These are phyloP conservation scores for Boletales sp. DNA, from an alignment of 768 basidiomycete genomes.

Conservation along the genomic window DNA sequence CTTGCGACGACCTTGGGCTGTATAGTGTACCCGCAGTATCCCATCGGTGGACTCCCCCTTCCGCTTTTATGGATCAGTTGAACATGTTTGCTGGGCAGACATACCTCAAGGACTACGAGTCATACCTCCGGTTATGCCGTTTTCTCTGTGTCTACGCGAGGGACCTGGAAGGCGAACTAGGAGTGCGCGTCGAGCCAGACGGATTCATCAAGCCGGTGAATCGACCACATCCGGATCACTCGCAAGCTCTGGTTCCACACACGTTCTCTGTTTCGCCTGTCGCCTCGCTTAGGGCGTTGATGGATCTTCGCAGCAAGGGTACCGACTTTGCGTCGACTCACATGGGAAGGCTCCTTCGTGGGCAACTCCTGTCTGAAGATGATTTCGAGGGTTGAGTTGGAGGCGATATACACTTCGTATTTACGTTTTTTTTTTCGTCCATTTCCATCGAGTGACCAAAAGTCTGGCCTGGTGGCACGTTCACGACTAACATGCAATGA, in stretches of 20 bases:
- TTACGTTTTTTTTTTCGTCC: no score
- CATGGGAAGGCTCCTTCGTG: slow-evolving; percentile 38
- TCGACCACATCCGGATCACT: neutral
- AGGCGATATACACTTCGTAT: no score
- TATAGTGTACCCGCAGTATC: slow-evolving; percentile 22
- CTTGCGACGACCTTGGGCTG: slow-evolving; percentile 33
- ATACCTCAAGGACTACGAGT: slow-evolving; percentile 31
- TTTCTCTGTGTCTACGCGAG: slow-evolving; percentile 37
- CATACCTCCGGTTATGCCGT: slow-evolving; percentile 34
- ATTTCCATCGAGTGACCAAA: no score
- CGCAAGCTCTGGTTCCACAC: neutral
- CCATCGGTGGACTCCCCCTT: slow-evolving; percentile 9
- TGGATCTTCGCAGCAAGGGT: slow-evolving; percentile 38
- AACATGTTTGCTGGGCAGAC: slow-evolving; percentile 46
- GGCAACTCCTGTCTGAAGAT: slow-evolving; percentile 17
- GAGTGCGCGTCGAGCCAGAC: slow-evolving; percentile 16
- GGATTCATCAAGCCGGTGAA: slow-evolving; percentile 15
- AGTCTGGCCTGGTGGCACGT: no score
- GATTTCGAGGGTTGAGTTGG: slow-evolving; percentile 25
- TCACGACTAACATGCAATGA: no score
- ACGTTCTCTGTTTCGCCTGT: neutral
- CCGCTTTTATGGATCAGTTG: slow-evolving; percentile 29
- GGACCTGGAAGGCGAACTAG: slow-evolving; percentile 45
- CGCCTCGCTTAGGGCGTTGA: slow-evolving; percentile 28
- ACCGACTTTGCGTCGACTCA: slow-evolving; percentile 35